Evolutionary conservation across 1,284 basidiomycete species (phyloP).

Genomic region (Sanghuangporus weigelae): DNA sequence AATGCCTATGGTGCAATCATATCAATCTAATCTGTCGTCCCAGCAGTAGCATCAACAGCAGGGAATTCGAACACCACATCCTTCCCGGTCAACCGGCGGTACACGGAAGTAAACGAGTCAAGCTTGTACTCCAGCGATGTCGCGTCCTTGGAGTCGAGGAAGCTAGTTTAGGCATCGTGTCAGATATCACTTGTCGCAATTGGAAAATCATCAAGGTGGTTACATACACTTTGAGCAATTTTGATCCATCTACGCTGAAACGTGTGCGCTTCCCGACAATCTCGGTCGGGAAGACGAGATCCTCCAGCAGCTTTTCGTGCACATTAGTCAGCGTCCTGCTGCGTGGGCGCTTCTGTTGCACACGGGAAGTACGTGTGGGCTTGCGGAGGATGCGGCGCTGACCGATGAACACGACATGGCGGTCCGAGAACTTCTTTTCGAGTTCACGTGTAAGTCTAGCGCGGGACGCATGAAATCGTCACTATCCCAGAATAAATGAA

Average conservation of each 20-base stretch:
- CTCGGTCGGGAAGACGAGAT: conserved; percentile 98
- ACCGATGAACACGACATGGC: conserved; percentile 97
- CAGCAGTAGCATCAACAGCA: conserved; percentile 38
- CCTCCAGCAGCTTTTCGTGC: conserved; percentile 97
- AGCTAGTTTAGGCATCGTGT: conserved; percentile 43
- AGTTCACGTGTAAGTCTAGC: conserved; percentile 93
- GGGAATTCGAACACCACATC: conserved; percentile 91
- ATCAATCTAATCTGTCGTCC: conserved; percentile 45
- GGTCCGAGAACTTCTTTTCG: conserved; percentile 99
- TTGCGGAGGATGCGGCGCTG: conserved; percentile 99
- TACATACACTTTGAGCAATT: conserved; percentile 91
- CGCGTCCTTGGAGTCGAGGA: conserved; percentile 97
- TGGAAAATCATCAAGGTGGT: conserved; percentile 6
- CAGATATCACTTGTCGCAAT: conserved; percentile 5
- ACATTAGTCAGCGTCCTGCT: conserved; percentile 96
- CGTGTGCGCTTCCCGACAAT: conserved; percentile 98
- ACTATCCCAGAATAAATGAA: not conserved
- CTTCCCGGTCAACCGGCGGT: conserved; percentile 92
- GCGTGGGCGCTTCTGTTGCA: conserved; percentile 95
- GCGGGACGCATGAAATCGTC: not conserved
- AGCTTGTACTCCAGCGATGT: conserved; percentile 99
- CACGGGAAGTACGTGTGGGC: conserved; percentile 89
- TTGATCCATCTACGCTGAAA: conserved; percentile 84
- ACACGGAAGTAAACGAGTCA: conserved; percentile 92
- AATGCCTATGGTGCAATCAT: not conserved